Evolutionary conservation across 2,329 filamentous ascomycete genomes (phyloP), one percentile per base, ranked within the genome.

Genomic region (Biscogniauxia marginata): DNA sequence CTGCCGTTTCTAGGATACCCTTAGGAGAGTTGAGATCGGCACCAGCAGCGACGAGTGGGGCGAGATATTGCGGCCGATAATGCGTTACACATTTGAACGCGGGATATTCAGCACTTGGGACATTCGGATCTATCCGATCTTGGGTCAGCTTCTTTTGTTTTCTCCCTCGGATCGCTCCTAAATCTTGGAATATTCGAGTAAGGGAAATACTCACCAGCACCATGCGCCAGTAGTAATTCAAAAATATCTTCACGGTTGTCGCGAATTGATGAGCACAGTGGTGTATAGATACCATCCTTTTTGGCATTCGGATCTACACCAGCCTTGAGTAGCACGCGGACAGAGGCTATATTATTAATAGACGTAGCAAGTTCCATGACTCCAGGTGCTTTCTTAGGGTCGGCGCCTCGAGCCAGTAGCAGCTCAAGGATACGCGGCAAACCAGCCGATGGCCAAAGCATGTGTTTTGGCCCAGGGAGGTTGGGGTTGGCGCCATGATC

Each of bases 71-170:
- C 0, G 82, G 73, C 22, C 85, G 79, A 66, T 84, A 79, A 66
- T 89, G 86, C 0, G 85, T 88, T 20, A 89, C 79, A 58, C 85
- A 88, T 68, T 89, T 88, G 77, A 86, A 88, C 4, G 80, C 76
- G 0, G 86, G 86, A 64, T 86, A 88, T 65, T 89, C 86, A 47
- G 82, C 79, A 0, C 85, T 84, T 6, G 79, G 79, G 0, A 84
- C 69, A 62, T 89, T 89, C 13, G 85, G 84, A 58, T 88, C 81
- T 39, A 9, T 39, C n/a, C 9, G 9, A 11, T 39, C 30, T 8
- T 4, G 13, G 9, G 30, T 39, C 9, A 39, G 30, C 3, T n/a
- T 16, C 24, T 6, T n/a, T n/a, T n/a, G n/a, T n/a, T n/a, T n/a
- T n/a, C n/a, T n/a, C n/a, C n/a, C n/a, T n/a, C n/a, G n/a, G n/a